Evolutionary conservation across 805 yeast species (phyloP).

Genomic region (Metschnikowia henanensis): DNA sequence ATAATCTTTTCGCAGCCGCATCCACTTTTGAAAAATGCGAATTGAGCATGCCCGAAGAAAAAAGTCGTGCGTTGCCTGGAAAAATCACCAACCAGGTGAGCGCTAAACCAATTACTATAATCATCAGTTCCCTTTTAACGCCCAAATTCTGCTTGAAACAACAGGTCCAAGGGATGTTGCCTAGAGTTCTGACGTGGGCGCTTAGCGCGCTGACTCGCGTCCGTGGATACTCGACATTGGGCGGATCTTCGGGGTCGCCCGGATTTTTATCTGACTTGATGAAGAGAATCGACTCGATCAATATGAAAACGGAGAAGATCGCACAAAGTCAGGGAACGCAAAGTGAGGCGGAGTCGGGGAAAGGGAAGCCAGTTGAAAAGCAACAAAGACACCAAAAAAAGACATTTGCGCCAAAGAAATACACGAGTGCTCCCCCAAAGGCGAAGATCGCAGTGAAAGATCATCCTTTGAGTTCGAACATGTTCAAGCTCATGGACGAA

Average conservation of each 20-base stretch:
- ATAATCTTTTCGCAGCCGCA: no score
- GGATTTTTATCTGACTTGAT: slow-evolving; percentile 36
- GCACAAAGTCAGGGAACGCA: background rate
- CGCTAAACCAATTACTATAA: background rate
- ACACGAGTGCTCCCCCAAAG: background rate
- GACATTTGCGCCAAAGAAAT: background rate
- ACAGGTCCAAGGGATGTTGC: no score
- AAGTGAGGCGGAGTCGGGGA: background rate
- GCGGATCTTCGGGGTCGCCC: slow-evolving; percentile 6
- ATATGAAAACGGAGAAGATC: slow-evolving; percentile 17
- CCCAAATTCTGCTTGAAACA: no score
- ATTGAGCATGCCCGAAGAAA: no score
- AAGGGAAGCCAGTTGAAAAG: background rate
- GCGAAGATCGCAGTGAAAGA: slow-evolving; percentile 16
- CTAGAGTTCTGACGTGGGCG: slow-evolving; percentile 11
- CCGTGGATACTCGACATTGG: slow-evolving; percentile 14
- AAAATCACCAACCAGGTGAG: background rate
- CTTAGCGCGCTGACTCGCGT: slow-evolving; percentile 3
- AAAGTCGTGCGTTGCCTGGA: slow-evolving; percentile 1
- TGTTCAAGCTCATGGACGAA: slow-evolving; percentile 14
- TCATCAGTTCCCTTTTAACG: no score
- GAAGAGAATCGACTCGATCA: slow-evolving; percentile 36
- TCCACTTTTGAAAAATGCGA: no score
- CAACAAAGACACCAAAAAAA: background rate
- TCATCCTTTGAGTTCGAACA: slow-evolving; percentile 21